Evolutionary conservation across 2,329 filamentous ascomycete species (phyloP).

Genomic region (Scortechinia acanthostroma): DNA sequence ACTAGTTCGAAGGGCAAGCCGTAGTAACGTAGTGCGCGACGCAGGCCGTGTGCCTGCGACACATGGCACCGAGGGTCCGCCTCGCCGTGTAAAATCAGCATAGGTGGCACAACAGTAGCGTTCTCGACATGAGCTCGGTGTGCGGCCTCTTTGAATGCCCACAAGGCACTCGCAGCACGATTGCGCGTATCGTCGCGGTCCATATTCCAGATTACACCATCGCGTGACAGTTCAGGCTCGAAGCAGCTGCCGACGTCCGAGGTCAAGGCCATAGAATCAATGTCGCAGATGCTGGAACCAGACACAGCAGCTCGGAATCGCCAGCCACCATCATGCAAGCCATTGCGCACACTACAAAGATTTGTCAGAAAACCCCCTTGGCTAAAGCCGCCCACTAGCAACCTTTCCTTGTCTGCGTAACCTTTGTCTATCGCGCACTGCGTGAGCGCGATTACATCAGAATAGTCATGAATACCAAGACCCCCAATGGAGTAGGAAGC

Average conservation of each 20-base stretch:
- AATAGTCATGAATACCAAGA: conserved; percentile 22
- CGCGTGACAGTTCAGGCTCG: too few relatives aligned
- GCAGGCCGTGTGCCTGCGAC: conserved; percentile 20
- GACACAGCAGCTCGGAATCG: conserved; percentile 22
- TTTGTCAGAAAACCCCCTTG: conserved; percentile 28
- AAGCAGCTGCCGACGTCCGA: conserved; percentile 16
- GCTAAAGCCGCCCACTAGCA: conserved; percentile 24
- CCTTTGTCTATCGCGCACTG: conserved; percentile 19
- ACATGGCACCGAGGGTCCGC: conserved; percentile 20
- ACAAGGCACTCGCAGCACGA: conserved; percentile 4
- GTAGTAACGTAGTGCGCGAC: conserved; percentile 14
- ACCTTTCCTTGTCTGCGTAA: conserved; percentile 15
- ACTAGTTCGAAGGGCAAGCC: conserved; percentile 20
- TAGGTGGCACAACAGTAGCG: not conserved
- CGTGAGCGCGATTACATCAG: conserved; percentile 22
- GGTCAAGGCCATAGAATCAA: conserved; percentile 22
- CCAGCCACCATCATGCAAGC: conserved; percentile 19
- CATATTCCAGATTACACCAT: conserved; percentile 14
- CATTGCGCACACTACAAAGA: conserved; percentile 23
- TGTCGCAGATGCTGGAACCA: conserved; percentile 24
- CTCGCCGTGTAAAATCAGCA: conserved; percentile 6
- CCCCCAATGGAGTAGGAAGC: conserved; percentile 16
- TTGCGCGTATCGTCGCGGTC: conserved; percentile 6
- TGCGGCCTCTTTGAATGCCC: conserved; percentile 5
- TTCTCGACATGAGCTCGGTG: too few relatives aligned